phyloP scores from a whole-genome alignment of 2,329 filamentous ascomycete species.

The Penicillium sumatraense region DNA sequence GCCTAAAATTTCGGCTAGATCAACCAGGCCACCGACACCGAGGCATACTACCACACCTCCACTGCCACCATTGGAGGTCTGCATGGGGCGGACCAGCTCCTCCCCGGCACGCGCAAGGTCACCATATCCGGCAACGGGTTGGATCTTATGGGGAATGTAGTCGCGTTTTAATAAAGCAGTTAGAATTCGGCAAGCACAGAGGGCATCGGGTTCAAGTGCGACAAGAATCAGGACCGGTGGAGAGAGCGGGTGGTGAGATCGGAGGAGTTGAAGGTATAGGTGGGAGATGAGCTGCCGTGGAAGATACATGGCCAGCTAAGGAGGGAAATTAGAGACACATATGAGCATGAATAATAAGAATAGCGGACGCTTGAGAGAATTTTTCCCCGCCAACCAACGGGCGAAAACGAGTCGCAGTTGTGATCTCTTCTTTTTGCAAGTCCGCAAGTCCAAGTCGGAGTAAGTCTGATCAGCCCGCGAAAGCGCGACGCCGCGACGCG shows the following conservation, averaged over 20 bases:
- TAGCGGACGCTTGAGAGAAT: neutral
- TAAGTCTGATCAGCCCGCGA: constrained; percentile 6
- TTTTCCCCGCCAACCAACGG: neutral
- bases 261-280: constrained; percentile 86
- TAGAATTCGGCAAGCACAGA: constrained; percentile 93
- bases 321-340: constrained; percentile 20
- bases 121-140: constrained; percentile 89
- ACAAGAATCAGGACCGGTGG: constrained; percentile 90
- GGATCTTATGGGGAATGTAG: constrained; percentile 96
- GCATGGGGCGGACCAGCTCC: constrained; percentile 83
- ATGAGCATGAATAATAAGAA: constrained; percentile 29
- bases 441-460: constrained; percentile 2
- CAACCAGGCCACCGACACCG: constrained; percentile 88
- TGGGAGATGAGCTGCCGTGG: constrained; percentile 87
- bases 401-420: neutral
- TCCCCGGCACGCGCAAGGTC: constrained; percentile 81
- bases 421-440: neutral
- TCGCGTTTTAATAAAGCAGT: constrained; percentile 94
- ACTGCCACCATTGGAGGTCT: constrained; percentile 78
- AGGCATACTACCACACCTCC: constrained; percentile 91
- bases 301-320: constrained; percentile 76
- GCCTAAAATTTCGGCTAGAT: constrained; percentile 79
- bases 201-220: constrained; percentile 90
- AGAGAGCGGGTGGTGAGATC: constrained; percentile 84
- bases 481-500: constrained; percentile 30